Conservation (phyloP, 768 basidiomycete genomes). For the Pisolithus marmoratus region DNA sequence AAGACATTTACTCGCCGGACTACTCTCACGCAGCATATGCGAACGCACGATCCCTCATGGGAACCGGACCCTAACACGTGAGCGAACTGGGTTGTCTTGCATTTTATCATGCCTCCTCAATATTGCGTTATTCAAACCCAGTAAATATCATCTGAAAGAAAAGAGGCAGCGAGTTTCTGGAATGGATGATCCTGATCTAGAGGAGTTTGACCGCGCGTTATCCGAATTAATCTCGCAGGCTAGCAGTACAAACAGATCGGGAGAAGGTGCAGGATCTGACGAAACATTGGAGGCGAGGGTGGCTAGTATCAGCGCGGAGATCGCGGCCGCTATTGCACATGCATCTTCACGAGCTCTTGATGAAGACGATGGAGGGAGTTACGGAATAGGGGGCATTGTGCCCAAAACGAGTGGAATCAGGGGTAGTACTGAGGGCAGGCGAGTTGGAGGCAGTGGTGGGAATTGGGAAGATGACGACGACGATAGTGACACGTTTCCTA, state of each 20-base stretch:
- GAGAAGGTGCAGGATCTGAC: slow-evolving; percentile 29
- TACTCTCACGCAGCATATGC: slow-evolving; percentile 83
- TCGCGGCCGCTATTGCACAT: slow-evolving; percentile 75
- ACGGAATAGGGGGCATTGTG: slow-evolving; percentile 44
- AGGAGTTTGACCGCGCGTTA: slow-evolving; percentile 70
- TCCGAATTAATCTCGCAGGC: slow-evolving; percentile 60
- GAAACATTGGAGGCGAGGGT: slow-evolving; percentile 55
- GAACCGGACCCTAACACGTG: slow-evolving; percentile 80
- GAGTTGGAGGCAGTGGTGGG: slow-evolving; percentile 13
- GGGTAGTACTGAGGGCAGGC: slow-evolving; percentile 26
- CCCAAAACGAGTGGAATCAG: slow-evolving; percentile 62
- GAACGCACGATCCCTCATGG: slow-evolving; percentile 80
- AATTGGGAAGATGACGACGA: slow-evolving; percentile 62
- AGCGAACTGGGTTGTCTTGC: slow-evolving; percentile 24
- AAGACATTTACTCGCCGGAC: slow-evolving; percentile 87
- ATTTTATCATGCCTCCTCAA: not conserved
- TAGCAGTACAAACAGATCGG: slow-evolving; percentile 29
- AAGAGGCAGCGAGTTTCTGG: slow-evolving; percentile 53
- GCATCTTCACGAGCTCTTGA: slow-evolving; percentile 58
- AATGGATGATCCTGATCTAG: slow-evolving; percentile 55
- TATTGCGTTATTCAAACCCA: slow-evolving; percentile 17
- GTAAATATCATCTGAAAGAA: slow-evolving; percentile 75
- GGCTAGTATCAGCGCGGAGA: slow-evolving; percentile 75
- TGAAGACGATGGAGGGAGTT: slow-evolving; percentile 48
- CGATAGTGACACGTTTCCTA: slow-evolving; percentile 63